These are phyloP conservation scores for Ophiostoma sp. DNA, from an alignment of 2,329 filamentous ascomycete species.

Conservation along the genomic window DNA sequence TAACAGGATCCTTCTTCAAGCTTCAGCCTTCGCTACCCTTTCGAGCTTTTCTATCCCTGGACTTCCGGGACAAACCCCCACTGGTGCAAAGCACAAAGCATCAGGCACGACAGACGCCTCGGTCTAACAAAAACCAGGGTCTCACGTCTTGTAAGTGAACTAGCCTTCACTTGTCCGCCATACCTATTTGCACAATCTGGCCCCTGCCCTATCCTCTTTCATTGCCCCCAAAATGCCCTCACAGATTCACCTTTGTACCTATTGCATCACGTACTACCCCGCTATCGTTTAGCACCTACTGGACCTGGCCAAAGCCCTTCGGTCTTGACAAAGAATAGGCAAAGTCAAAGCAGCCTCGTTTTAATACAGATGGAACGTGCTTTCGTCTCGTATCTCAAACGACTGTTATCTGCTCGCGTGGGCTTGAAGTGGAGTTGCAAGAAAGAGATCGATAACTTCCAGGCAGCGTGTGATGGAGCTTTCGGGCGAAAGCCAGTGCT, in stretches of 20 bases:
- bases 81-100: constrained; percentile 6
- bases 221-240: not conserved
- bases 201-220: not conserved
- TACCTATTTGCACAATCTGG: not conserved
- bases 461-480: not conserved
- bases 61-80: constrained; percentile 1
- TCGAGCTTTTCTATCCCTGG: not conserved
- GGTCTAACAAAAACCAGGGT: constrained; percentile 6
- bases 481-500: not conserved
- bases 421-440: not conserved
- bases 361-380: not conserved
- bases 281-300: not conserved
- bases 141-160: not conserved
- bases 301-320: not conserved
- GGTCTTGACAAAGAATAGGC: not conserved
- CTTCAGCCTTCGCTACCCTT: constrained; percentile 2
- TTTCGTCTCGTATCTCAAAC: not conserved
- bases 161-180: not conserved
- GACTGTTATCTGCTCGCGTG: constrained; percentile 1
- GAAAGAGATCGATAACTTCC: not conserved
- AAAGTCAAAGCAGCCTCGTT: not conserved
- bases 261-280: not conserved
- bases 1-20: not conserved
- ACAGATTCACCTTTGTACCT: not conserved
- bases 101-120: not conserved